A percentile compares a stretch with the other conserved stretches of the same genome.
Evolutionary conservation across 352 stramenopile species (phyloP).

Genomic region (Globisporangium spinosum): DNA sequence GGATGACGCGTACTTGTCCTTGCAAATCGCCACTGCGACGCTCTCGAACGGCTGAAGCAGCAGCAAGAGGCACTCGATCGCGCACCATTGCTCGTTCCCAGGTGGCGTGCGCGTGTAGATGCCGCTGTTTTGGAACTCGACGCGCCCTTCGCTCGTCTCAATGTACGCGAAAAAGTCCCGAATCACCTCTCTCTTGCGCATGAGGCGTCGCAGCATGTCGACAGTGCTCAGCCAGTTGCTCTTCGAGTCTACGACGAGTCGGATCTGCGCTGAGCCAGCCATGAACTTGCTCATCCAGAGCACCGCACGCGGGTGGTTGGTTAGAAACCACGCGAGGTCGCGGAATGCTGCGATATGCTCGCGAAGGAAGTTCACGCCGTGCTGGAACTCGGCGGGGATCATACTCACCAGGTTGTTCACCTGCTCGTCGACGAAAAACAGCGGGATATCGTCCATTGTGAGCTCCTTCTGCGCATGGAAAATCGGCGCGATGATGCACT

Average conservation of each 20-base stretch:
- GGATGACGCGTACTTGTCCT: constrained; percentile 40
- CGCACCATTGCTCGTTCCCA: constrained; percentile 33
- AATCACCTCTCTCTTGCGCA: constrained; percentile 40
- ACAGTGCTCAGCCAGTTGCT: constrained; percentile 41
- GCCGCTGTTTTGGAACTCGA: constrained; percentile 30
- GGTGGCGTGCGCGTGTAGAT: constrained; percentile 25
- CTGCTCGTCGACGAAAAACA: constrained; percentile 43
- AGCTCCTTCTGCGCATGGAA: constrained; percentile 32
- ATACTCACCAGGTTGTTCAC: constrained; percentile 35
- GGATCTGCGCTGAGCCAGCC: constrained; percentile 30
- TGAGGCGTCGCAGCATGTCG: constrained; percentile 45
- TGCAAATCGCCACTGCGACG: constrained; percentile 35
- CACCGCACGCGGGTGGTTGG: constrained; percentile 39
- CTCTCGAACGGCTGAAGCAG: constrained; percentile 48
- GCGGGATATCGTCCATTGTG: constrained; percentile 33
- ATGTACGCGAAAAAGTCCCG: constrained; percentile 43
- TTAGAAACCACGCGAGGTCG: constrained; percentile 43
- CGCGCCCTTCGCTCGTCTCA: constrained; percentile 33
- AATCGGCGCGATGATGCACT: constrained; percentile 42
- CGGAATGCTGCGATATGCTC: constrained; percentile 35
- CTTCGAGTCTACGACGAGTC: constrained; percentile 39
- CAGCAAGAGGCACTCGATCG: constrained; percentile 38
- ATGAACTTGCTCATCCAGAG: constrained; percentile 38
- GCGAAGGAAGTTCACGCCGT: constrained; percentile 32
- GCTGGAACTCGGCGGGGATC: constrained; percentile 32